These are phyloP conservation scores for Abeoforma whisleri DNA, from an alignment of 78 protist species.

Conservation along the genomic window DNA sequence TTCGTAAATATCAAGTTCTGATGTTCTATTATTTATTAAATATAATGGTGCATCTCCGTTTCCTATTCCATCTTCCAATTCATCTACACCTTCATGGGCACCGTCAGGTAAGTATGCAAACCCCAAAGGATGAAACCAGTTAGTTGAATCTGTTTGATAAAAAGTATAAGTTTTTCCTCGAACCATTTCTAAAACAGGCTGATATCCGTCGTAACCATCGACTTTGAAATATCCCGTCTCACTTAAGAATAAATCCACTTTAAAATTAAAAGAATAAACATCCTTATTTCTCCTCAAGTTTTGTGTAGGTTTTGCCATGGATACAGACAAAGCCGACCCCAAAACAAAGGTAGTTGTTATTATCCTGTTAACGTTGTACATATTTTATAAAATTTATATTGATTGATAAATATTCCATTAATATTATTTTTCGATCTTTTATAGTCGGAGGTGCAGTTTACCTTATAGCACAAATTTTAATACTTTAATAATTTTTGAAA, in stretches of 20 bases:
- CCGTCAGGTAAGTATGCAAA: conserved; percentile 18
- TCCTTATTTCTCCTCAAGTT: background rate
- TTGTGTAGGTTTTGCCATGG: background rate
- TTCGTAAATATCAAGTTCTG: conserved; percentile 10
- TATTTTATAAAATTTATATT: conserved; percentile 4
- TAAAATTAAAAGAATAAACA: background rate
- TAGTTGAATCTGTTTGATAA: background rate
- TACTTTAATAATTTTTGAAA: no score
- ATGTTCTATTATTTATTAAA: no score
- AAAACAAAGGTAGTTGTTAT: no score
- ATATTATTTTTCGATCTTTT: conserved; percentile 20
- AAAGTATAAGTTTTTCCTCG: conserved; percentile 7
- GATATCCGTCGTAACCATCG: background rate
- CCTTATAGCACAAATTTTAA: no score
- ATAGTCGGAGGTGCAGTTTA: no score
- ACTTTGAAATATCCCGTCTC: conserved; percentile 4
- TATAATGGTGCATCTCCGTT: conserved; percentile 6
- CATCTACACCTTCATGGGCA: conserved; percentile 17
- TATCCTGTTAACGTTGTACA: no score
- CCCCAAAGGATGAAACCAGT: conserved; percentile 15
- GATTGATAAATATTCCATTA: background rate
- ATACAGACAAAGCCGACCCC: no score
- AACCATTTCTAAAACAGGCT: conserved; percentile 1
- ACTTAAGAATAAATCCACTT: background rate
- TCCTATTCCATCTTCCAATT: conserved; percentile 5